Base-by-base conservation (phyloP, 768 basidiomycete genomes). In the Xerocomellus chrysenteron region DNA sequence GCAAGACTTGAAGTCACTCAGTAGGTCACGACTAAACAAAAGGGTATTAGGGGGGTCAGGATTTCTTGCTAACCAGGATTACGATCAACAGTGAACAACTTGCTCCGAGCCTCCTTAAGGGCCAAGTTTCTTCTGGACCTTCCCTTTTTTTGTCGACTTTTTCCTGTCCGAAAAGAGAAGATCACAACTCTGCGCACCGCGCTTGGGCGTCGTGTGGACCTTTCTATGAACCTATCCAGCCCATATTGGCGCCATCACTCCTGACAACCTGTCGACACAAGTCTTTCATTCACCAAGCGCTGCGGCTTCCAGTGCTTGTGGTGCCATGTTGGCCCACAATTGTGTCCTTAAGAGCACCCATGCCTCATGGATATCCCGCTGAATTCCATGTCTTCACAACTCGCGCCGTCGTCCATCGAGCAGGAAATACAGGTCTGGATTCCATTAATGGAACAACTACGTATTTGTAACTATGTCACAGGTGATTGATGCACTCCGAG, bases 381-480 rank as follows among this genome's bases (percentile, higher is more conserved):
- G 26, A 45, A 30, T 28, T 5, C 47, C 36, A 67, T 65, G 62
- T 52, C 58, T 42, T 55, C 55, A 8, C 58, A 40, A 50, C 17
- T 39, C 16, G 3, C 26, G 30, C 39, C 54, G 3, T 9, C 52
- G 8, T 19, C 53, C 21, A 40, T 28, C 5, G 56, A 50, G n/a
- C 54, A 56, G 26, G 58, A 61, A 26, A 24, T 43, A 3, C 49
- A 41, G 16, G 50, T 1, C 2, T 30, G 54, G 33, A 46, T 64
- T 21, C 11, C 47, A 13, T 32, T 12, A 11, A 40, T 67, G 52
- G 44, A 17, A 36, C 65, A 67, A 43, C 39, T 61, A 8, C 65
- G 56, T 6, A 35, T 56, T 30, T 56, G 41, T 10, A 65, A 67
- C 47, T 56, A 67, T 47, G 47, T 51, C 28, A 67, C 52, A 43